phyloP scores from a whole-genome alignment of 2,329 filamentous ascomycete genomes.

The Xylaria sp. region DNA sequence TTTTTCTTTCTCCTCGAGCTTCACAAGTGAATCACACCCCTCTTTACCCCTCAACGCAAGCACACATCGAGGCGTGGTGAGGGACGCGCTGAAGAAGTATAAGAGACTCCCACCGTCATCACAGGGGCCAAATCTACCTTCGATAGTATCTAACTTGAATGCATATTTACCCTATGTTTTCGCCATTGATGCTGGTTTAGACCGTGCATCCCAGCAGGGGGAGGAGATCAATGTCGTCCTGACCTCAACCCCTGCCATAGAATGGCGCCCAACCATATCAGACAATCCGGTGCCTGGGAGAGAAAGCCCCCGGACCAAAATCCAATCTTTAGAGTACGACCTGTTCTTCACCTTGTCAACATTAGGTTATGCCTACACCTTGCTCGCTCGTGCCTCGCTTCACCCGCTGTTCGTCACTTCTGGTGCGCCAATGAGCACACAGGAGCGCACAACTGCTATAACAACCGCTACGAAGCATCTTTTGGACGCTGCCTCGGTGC shows the following conservation, averaged over 20 bases:
- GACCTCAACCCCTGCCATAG: conserved; percentile 64
- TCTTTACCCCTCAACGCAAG: conserved; percentile 84
- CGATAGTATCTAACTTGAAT: conserved; percentile 71
- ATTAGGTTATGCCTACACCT: conserved; percentile 74
- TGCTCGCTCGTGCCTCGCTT: conserved; percentile 74
- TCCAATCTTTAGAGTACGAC: conserved; percentile 81
- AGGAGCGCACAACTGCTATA: conserved; percentile 73
- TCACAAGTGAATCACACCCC: conserved; percentile 82
- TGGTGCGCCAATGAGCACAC: conserved; percentile 62
- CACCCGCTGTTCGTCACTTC: conserved; percentile 74
- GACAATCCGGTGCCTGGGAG: conserved; percentile 67
- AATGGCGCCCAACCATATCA: conserved; percentile 85
- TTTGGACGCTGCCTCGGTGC: conserved; percentile 78
- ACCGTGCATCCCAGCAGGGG: conserved; percentile 54
- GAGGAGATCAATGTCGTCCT: conserved; percentile 73
- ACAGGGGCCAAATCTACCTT: conserved; percentile 72
- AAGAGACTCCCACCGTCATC: conserved; percentile 79
- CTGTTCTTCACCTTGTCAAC: conserved; percentile 79
- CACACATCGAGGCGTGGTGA: conserved; percentile 81
- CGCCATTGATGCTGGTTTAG: conserved; percentile 75
- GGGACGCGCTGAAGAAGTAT: conserved; percentile 84
- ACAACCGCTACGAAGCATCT: conserved; percentile 77
- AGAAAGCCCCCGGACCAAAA: conserved; percentile 68
- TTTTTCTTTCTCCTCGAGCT: conserved; percentile 78
- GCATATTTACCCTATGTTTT: conserved; percentile 85